These are phyloP conservation scores for Arabidopsis suecica DNA, from an alignment of 345 rosid genomes.

Conservation along the genomic window DNA sequence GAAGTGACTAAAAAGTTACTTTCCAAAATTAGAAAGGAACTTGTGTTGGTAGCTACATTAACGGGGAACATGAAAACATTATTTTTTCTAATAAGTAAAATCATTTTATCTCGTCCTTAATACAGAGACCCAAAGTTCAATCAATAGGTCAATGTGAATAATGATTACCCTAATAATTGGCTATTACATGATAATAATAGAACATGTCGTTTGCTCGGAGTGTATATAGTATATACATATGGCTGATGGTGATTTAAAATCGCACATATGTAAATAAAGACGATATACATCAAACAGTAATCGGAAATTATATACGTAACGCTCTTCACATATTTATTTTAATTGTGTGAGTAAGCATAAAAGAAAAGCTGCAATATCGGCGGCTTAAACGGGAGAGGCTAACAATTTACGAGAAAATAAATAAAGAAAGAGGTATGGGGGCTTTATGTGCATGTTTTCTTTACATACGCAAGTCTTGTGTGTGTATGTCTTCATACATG, in stretches of 20 bases:
- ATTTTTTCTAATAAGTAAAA: neutral
- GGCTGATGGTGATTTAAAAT: conserved; percentile 2
- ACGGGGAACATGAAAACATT: neutral
- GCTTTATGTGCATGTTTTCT: conserved; percentile 43
- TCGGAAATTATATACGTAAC: no score
- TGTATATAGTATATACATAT: neutral
- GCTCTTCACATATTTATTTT: neutral
- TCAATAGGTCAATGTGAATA: conserved; percentile 1
- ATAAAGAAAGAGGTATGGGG: conserved; percentile 41
- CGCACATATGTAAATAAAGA: conserved; percentile 13
- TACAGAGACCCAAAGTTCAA: neutral
- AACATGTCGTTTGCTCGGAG: conserved; percentile 20
- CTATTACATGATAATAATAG: conserved; percentile 25
- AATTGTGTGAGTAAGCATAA: neutral
- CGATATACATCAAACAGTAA: neutral
- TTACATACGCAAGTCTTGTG: conserved; percentile 20
- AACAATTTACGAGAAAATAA: conserved; percentile 43
- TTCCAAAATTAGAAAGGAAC: conserved; percentile 20
- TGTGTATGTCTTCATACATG: neutral
- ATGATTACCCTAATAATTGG: conserved; percentile 22
- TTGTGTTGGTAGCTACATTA: conserved; percentile 10
- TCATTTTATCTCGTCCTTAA: conserved; percentile 9
- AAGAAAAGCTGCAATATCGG: conserved; percentile 40
- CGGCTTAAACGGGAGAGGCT: conserved; percentile 34
- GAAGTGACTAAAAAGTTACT: conserved; percentile 21